Conservation (phyloP, 345 rosid genomes). For the Mallotus nudiflorus region DNA sequence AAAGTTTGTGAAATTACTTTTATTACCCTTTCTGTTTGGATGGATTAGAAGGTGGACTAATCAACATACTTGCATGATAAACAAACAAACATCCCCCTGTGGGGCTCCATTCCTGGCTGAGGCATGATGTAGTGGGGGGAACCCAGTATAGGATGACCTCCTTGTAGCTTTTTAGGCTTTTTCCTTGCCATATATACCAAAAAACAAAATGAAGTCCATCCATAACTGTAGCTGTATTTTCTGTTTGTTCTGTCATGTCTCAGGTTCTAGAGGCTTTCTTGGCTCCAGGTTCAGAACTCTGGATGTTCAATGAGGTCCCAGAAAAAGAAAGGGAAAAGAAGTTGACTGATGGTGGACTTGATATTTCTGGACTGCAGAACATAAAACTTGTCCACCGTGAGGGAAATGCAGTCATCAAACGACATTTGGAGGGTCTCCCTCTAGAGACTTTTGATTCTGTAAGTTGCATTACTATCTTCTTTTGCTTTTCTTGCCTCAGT, state of each 20-base stretch:
- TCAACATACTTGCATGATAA: neutral
- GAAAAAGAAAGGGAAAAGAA: conserved; percentile 80
- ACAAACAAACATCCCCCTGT: no score
- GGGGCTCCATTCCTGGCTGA: no score
- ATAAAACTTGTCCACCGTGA: conserved; percentile 76
- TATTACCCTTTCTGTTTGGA: neutral
- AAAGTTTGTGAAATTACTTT: conserved; percentile 11
- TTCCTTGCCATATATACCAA: no score
- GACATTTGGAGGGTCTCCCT: conserved; percentile 84
- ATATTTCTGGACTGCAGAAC: conserved; percentile 52
- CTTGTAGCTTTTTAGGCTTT: no score
- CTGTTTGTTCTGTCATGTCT: conserved; percentile 8
- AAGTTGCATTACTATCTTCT: conserved; percentile 38
- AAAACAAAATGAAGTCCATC: no score
- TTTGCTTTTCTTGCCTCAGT: conserved; percentile 18
- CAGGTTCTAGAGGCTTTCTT: conserved; percentile 89
- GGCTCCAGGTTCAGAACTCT: conserved; percentile 87
- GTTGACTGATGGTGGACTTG: conserved; percentile 75
- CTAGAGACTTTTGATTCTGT: conserved; percentile 95
- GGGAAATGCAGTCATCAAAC: conserved; percentile 83
- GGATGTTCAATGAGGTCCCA: conserved; percentile 94
- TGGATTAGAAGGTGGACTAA: neutral
- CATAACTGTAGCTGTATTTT: conserved; percentile 6
- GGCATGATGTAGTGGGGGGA: no score
- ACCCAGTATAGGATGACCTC: no score